Evolutionary conservation across 495 filamentous ascomycete species (phyloP).

Genomic region (Bathelium albidoporum): DNA sequence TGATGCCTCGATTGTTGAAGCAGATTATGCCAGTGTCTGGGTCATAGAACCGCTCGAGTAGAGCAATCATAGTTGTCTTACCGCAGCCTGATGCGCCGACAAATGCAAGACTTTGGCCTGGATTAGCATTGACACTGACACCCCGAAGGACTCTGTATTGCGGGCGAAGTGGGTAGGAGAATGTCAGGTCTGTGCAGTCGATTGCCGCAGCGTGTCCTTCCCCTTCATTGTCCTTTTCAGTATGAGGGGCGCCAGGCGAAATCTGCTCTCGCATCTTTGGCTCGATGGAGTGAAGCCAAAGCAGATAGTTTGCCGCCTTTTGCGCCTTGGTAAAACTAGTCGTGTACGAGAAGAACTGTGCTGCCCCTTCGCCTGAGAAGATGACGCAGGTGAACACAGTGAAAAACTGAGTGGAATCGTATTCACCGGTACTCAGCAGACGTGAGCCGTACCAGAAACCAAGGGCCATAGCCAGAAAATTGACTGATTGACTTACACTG

Average conservation of each 20-base stretch:
- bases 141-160: conserved; percentile 13
- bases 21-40: conserved; percentile 17
- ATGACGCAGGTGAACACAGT: conserved; percentile 18
- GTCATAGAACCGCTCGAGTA: conserved; percentile 73
- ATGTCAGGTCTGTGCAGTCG: conserved; percentile 18
- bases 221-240: conserved; percentile 1
- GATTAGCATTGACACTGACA: conserved; percentile 40
- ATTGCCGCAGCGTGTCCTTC: conserved; percentile 8
- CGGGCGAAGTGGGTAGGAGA: conserved; percentile 17
- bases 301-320: conserved; percentile 16
- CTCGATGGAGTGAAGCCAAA: conserved; percentile 14
- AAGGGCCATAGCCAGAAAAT: conserved; percentile 16
- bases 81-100: conserved; percentile 77
- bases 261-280: conserved; percentile 7
- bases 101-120: conserved; percentile 69
- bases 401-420: conserved; percentile 18
- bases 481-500: conserved; percentile 13
- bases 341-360: conserved; percentile 16
- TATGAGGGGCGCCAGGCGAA: background rate
- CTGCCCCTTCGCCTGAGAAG: conserved; percentile 18
- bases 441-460: conserved; percentile 23
- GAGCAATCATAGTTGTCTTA: conserved; percentile 70
- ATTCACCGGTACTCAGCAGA: conserved; percentile 16
- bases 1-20: conserved; percentile 18
- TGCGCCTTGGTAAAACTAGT: conserved; percentile 17